Percentiles rank a stretch among this genome's conserved stretches.
These are phyloP conservation scores for Coprinopsis marcescibilis DNA, from an alignment of 768 basidiomycete genomes.

Conservation along the genomic window DNA sequence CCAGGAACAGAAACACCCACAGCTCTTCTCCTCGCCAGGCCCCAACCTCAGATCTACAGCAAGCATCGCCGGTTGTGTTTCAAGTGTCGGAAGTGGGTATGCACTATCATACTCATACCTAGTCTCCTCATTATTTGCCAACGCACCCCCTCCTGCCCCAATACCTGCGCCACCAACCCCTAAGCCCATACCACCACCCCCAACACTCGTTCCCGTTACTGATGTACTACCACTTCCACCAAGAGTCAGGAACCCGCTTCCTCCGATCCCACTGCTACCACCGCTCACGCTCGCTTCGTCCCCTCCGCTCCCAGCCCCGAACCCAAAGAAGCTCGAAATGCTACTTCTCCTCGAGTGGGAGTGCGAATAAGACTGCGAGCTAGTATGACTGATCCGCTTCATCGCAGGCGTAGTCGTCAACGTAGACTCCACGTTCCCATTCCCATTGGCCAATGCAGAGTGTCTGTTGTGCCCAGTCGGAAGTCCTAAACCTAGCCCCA, in stretches of 20 bases:
- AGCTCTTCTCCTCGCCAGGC: constrained; percentile 82
- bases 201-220: constrained; percentile 2
- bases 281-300: neutral
- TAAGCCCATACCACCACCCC: constrained; percentile 19
- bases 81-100: constrained; percentile 73
- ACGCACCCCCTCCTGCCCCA: constrained; percentile 2
- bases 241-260: neutral
- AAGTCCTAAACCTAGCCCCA: neutral
- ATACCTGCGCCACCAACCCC: constrained; percentile 14
- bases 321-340: neutral
- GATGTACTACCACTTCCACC: neutral
- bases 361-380: neutral
- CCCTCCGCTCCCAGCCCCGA: neutral
- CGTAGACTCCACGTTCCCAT: neutral
- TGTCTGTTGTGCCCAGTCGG: neutral
- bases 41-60: constrained; percentile 78
- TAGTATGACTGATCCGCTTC: neutral
- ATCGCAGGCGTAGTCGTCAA: too few relatives aligned
- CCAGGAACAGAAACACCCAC: constrained; percentile 41
- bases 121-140: constrained; percentile 20
- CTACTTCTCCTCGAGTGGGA: neutral
- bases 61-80: constrained; percentile 80
- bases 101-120: constrained; percentile 50
- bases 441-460: neutral
- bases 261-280: neutral